These are phyloP conservation scores for Vigna mungo DNA, from an alignment of 306 rosid genomes.

Conservation along the genomic window DNA sequence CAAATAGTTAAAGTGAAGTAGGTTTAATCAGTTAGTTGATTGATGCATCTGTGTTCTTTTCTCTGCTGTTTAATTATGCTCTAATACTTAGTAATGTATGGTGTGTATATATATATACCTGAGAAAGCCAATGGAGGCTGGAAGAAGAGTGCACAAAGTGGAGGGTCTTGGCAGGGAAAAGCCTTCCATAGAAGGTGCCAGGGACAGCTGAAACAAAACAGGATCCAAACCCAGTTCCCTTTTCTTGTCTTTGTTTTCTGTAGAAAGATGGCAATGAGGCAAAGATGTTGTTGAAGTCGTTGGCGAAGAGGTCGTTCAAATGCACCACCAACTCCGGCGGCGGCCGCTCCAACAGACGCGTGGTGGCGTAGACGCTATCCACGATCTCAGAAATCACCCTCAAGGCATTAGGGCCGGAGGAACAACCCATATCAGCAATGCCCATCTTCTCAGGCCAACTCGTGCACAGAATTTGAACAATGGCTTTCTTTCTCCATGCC, in stretches of 20 bases:
- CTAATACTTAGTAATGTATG: too few species aligned
- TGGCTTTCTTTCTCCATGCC: slow-evolving; percentile 53
- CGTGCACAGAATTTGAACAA: slow-evolving; percentile 43
- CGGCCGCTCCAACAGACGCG: slow-evolving; percentile 13
- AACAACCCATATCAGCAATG: slow-evolving; percentile 87
- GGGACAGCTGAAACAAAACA: slow-evolving; percentile 63
- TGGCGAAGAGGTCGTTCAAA: slow-evolving; percentile 72
- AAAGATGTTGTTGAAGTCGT: slow-evolving; percentile 80
- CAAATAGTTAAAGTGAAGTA: too few species aligned
- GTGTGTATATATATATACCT: slow-evolving; percentile 26
- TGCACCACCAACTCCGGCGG: slow-evolving; percentile 58
- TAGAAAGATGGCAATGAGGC: slow-evolving; percentile 69
- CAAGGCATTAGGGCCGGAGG: slow-evolving; percentile 82
- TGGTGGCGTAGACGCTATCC: slow-evolving; percentile 42
- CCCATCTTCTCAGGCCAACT: slow-evolving; percentile 53
- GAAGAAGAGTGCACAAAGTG: slow-evolving; percentile 80
- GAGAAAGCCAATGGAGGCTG: slow-evolving; percentile 86
- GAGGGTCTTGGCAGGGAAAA: slow-evolving; percentile 54
- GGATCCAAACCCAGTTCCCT: slow-evolving; percentile 34
- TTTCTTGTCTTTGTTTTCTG: slow-evolving; percentile 35
- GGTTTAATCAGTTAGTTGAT: too few species aligned
- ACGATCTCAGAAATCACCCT: slow-evolving; percentile 55
- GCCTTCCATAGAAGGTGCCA: slow-evolving; percentile 66
- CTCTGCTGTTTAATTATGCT: too few species aligned
- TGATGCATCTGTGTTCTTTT: too few species aligned